Base-by-base conservation (phyloP, 306 rosid species). In the Cicer bijugum region DNA sequence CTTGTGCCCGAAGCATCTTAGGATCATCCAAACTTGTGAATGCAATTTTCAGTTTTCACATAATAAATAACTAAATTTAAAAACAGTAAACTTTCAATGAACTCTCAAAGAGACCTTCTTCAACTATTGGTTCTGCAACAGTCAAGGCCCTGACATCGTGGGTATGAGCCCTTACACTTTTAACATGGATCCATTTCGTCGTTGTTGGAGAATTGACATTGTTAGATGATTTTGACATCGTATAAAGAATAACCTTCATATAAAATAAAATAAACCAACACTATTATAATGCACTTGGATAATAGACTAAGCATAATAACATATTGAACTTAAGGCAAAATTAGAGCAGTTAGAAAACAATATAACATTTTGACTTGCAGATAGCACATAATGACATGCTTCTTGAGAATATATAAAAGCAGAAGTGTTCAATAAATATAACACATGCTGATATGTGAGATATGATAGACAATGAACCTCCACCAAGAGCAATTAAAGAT, bases 111-210 rank as follows among this genome's bases (percentile, higher is more conserved):
- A 67, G 38, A 91, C 96, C 97, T 91, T 93, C 98, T 76, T 80
- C 85, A 75, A 84, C 65, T 64, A 91, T 91, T 0, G 98, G 98
- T 45, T 89, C 86, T 48, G 96, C 97, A 67, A 94, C 90, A 42
- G 97, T 78, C 86, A 94, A 83, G 48, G 98, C 92, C 84, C 85
- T 86, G 69, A 94, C 75, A 75, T 94, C 97, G 66, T 94, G 97
- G 12, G 98, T 84, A 67, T 94, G 98, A 79, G 91, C 85, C 76
- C 93, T 91, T 23, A 82, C 84, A 81, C 78, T 78, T 50, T 90
- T 91, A 84, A 91, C 86, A 76, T 91, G 86, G 80, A 71, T 83
- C 98, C 98, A 94, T 83, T 78, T 91, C 84, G 84, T 69, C 19
- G 14, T 53, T 28, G 48, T 66, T 38, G 81, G 14, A 39, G 85